A percentile compares a stretch with the other conserved stretches of the same genome.
Conservation (phyloP, 441 rosid genomes). For the Lepidium campestre region DNA sequence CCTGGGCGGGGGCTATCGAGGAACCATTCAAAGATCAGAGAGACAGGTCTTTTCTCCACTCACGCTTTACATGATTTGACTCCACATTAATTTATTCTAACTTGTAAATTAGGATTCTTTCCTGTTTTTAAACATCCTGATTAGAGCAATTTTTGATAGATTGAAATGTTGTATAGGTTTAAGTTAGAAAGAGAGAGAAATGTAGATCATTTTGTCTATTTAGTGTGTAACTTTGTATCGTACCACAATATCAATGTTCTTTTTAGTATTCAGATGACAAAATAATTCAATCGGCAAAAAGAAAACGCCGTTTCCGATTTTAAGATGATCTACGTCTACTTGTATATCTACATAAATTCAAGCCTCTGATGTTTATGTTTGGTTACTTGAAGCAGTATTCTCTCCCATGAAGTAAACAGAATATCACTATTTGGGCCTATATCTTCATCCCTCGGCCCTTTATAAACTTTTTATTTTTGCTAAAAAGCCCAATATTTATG, state of each 20-base stretch:
- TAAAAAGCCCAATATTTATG: too few relatives aligned
- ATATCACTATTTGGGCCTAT: too few relatives aligned
- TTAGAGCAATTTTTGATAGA: conserved; percentile 22
- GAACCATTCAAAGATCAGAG: conserved; percentile 10
- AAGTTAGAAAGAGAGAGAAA: conserved; percentile 16
- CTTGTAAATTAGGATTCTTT: conserved; percentile 30
- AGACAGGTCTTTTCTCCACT: conserved; percentile 16
- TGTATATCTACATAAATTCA: not conserved
- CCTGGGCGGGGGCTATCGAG: conserved; percentile 23
- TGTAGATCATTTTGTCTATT: conserved; percentile 15
- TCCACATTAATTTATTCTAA: conserved; percentile 23
- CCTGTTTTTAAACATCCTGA: not conserved
- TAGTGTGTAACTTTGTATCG: conserved; percentile 28
- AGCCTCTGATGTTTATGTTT: not conserved
- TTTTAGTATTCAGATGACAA: not conserved
- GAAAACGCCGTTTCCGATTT: not conserved
- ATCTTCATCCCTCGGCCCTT: too few relatives aligned
- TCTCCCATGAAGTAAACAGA: too few relatives aligned
- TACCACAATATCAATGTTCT: conserved; percentile 6
- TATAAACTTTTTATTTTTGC: too few relatives aligned
- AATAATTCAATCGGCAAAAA: not conserved
- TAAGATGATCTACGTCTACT: too few relatives aligned
- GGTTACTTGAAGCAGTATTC: too few relatives aligned
- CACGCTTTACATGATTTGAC: conserved; percentile 16
- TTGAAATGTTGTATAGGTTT: conserved; percentile 30